Conservation (phyloP, 768 basidiomycete genomes). For the Termitomyces sp. region DNA sequence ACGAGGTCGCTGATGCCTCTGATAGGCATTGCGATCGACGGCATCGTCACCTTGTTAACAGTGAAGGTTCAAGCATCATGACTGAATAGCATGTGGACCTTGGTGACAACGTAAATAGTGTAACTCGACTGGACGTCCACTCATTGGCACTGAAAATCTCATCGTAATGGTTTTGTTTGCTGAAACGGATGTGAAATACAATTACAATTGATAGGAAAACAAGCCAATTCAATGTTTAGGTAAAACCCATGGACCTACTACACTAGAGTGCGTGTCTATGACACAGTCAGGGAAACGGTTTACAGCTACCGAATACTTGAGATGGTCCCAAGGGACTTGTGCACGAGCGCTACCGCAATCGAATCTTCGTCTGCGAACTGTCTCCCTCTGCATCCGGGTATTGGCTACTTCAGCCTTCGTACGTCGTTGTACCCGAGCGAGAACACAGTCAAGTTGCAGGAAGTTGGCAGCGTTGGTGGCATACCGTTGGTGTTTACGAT, state of each 20-base stretch:
- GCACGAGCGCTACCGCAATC: slow-evolving; percentile 1
- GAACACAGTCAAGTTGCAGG: slow-evolving; percentile 66
- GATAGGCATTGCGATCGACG: slow-evolving; percentile 55
- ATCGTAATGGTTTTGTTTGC: neutral
- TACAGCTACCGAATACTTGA: neutral
- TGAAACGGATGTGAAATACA: neutral
- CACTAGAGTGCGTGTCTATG: neutral
- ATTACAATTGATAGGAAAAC: neutral
- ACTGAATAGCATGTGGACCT: neutral
- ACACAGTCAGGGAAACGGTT: neutral
- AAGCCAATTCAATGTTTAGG: neutral
- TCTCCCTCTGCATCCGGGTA: slow-evolving; percentile 19
- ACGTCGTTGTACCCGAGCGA: slow-evolving; percentile 52
- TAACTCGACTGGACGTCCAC: neutral
- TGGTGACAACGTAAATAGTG: neutral
- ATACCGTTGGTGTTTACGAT: slow-evolving; percentile 74
- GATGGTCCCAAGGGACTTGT: neutral
- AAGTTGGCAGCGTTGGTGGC: slow-evolving; percentile 78
- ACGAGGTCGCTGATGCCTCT: neutral
- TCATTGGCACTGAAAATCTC: neutral
- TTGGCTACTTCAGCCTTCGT: slow-evolving; percentile 28
- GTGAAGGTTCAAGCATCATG: slow-evolving; percentile 29
- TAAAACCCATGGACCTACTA: neutral
- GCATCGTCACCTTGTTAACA: slow-evolving; percentile 49
- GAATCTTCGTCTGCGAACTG: slow-evolving; percentile 4